Base-by-base conservation (phyloP, 1,139 yeast genomes). In the Kluyveromyces marxianus region DNA sequence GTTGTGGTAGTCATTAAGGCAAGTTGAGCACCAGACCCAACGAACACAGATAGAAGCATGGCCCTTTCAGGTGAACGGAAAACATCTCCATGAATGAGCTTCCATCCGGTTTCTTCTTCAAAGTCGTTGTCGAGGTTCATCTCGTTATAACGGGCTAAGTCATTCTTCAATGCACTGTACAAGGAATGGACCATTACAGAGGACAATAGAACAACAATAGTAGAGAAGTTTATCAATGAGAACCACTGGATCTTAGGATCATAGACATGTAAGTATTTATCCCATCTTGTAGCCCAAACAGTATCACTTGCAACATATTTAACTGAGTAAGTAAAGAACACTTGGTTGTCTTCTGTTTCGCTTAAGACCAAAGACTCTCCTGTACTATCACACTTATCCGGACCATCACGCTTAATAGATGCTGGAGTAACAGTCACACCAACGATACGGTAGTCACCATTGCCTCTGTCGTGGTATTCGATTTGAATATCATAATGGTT, bases 271-370 rank as follows among this genome's bases (percentile, higher is more conserved):
- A 92, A 75, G 64, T 92, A 92, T 66, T 88, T 87, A 66, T 92
- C 98, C 99, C 99, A 92, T 70, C 99, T 81, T 1, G 97, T 92
- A 31, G 97, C 97, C 98, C 97, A 92, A 7, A 83, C 80, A 10
- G 94, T 86, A 10, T 69, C 70, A 14, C 95, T 83, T 48, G 76
- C 75, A 30, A 69, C 65, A 74, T 92, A 92, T 33, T 65, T 67
- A 31, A 83, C 83, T 3, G 84, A 77, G 60, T 83, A 83, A 24
- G 84, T 72, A 65, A 77, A 83, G 4, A 69, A 61, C 34, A 81
- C 83, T 7, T 58, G 56, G 8, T 75, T 71, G 8, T 69, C 71
- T 8, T 58, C 61, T 14, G 66, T 66, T 41, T 68, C 69, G 37
- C 60, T 61, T 48, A 79, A 63, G 8, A 60, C 59, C 25, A 83